Base-by-base conservation (phyloP, 179 eudicot genomes). In the Corrigiola litoralis region DNA sequence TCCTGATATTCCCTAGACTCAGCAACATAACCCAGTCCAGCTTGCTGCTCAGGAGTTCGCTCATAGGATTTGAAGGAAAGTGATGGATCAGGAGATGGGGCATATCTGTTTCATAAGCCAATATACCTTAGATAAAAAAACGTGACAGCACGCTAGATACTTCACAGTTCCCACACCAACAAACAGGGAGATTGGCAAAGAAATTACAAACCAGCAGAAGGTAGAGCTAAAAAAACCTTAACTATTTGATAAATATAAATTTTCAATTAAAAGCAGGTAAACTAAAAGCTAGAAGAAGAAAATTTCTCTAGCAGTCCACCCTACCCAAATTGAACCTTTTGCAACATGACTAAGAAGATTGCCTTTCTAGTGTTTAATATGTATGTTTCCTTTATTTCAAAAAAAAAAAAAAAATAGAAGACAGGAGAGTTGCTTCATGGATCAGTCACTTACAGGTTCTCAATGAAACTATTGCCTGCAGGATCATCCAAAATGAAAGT, bases 381-480 rank as follows among this genome's bases (percentile, higher is more conserved):
- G n/a, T n/a, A n/a, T n/a, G n/a, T n/a, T n/a, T n/a, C n/a, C n/a
- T n/a, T n/a, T n/a, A n/a, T n/a, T n/a, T n/a, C n/a, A n/a, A n/a
- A n/a, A n/a, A n/a, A n/a, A n/a, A n/a, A n/a, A n/a, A n/a, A n/a
- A 17, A 5, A 25, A 11, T 13, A 7, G 6, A 23, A 14, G 28
- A 67, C 7, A 11, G 5, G 2, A 23, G 23, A 20, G 34, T 8
- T 7, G 23, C 23, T 25, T 42, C 1, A 27, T 25, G 27, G 29
- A 20, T 20, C 2, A 50, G 51, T 71, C 32, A 41, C 94, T 84
- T 86, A 94, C 99, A 80, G 95, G 47, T 90, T 90, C 77, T 94
- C 99, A 61, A 90, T 82, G 63, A 84, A 94, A 74, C 99, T 94
- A 73, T 94, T 94, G 61, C 99, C 99, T 9, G 94, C 89, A 74